A percentile compares a stretch with the other conserved stretches of the same genome.
Evolutionary conservation across 2,329 filamentous ascomycete species (phyloP).

Genomic region (Chaetomiaceae sp.): DNA sequence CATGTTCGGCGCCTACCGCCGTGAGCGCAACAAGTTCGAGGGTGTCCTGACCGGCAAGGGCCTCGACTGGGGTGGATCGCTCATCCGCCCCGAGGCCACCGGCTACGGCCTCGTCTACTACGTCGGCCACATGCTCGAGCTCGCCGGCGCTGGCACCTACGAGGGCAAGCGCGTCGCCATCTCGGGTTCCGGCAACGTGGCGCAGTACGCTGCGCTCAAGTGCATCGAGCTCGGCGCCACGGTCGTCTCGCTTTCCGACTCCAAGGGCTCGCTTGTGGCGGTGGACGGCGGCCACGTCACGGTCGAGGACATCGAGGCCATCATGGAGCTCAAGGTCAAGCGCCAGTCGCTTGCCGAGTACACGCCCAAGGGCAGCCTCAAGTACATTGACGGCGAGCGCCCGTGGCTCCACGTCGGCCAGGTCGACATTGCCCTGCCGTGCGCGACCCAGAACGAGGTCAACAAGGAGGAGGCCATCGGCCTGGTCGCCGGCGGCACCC

Average conservation of each 20-base stretch:
- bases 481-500: constrained; percentile 69
- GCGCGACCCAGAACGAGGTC: constrained; percentile 97
- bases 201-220: constrained; percentile 95
- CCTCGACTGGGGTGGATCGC: constrained; percentile 81
- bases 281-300: constrained; percentile 68
- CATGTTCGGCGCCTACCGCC: constrained; percentile 91
- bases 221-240: constrained; percentile 91
- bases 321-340: constrained; percentile 81
- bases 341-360: constrained; percentile 77
- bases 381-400: constrained; percentile 80
- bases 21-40: constrained; percentile 85
- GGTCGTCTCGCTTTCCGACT: constrained; percentile 91
- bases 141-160: constrained; percentile 83
- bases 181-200: constrained; percentile 95
- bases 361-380: constrained; percentile 59
- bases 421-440: constrained; percentile 88
- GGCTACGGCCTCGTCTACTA: constrained; percentile 97
- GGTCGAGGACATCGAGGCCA: constrained; percentile 70
- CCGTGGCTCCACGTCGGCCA: constrained; percentile 89
- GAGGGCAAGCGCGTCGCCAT: constrained; percentile 90
- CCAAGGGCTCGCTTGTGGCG: constrained; percentile 77
- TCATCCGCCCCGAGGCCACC: constrained; percentile 93
- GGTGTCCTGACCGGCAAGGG: constrained; percentile 97
- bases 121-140: constrained; percentile 89
- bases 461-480: constrained; percentile 82